Base-by-base conservation (phyloP, 176 grass and related monocot genomes). In the Carex pumila region DNA sequence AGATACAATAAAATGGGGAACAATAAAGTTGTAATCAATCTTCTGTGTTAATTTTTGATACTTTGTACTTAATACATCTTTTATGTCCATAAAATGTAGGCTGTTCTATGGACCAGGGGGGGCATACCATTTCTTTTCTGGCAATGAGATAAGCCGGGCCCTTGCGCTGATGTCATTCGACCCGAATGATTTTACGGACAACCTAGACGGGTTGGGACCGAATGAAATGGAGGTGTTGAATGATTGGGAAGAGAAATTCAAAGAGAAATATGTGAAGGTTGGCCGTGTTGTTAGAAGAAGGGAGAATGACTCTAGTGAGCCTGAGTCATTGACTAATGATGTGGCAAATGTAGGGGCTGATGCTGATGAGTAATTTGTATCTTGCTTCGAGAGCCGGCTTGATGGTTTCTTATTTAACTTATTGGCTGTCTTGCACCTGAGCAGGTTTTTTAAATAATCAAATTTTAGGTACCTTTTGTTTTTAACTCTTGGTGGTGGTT, bases 121-220 rank as follows among this genome's bases (percentile, higher is more conserved):
- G 84, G 84, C 92, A 78, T 98, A 98, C 63, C 86, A 92, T 77
- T 91, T 98, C 78, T 94, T 98, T 87, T 85, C 95, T 2, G 95
- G 95, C 73, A 82, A 81, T 85, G 95, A 98, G 82, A 88, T 91
- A 85, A 94, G 89, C 66, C 80, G 92, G 83, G 92, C 95, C 86
- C 87, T 94, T 83, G 95, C 95, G 57, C 89, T 98, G 82, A 93
- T 94, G 95, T 98, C 95, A 61, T 94, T 98, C 81, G 95, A 98
- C 82, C 89, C 74, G 39, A 91, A 76, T 22, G 95, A 98, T 81
- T 85, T 98, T 65, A 93, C 87, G 18, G 88, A 89, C 52, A 91
- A 98, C 87, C 62, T 98, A 80, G 91, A 94, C 37, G 92, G 88
- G 61, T 67, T 98, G 31, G 89, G 69, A 14, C 22, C 87, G 6